phyloP scores from a whole-genome alignment of 2,329 filamentous ascomycete species.

The Ophiostoma novo-ulmi region DNA sequence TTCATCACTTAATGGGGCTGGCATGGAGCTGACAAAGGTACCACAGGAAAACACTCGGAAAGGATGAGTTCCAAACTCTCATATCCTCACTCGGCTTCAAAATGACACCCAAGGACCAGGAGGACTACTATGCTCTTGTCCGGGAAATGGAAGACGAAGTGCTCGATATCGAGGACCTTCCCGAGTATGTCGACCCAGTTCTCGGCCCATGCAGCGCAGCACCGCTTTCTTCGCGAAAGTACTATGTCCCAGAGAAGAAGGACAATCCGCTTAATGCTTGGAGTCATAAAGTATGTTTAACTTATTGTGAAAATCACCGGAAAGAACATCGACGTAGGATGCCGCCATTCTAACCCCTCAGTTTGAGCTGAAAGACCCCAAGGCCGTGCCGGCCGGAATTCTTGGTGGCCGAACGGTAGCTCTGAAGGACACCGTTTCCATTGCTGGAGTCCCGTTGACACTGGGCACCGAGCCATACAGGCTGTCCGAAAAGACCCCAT shows the following conservation, averaged over 20 bases:
- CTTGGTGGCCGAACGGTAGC: constrained; percentile 68
- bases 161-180: constrained; percentile 28
- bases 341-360: not conserved
- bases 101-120: constrained; percentile 29
- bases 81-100: constrained; percentile 24
- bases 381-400: constrained; percentile 38
- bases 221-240: constrained; percentile 26
- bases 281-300: constrained; percentile 30
- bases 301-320: not conserved
- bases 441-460: constrained; percentile 59
- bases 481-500: constrained; percentile 41
- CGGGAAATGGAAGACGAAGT: constrained; percentile 32
- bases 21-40: not conserved
- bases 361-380: constrained; percentile 30
- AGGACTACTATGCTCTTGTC: constrained; percentile 32
- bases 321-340: not conserved
- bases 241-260: constrained; percentile 27
- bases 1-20: not conserved
- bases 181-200: constrained; percentile 31
- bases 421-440: constrained; percentile 70
- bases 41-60: constrained; percentile 19
- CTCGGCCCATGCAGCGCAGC: constrained; percentile 27
- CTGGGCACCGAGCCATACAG: constrained; percentile 43
- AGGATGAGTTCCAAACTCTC: constrained; percentile 24
- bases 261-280: constrained; percentile 36